These are phyloP conservation scores for Aspergillus tamarii DNA, from an alignment of 2,329 filamentous ascomycete species.

Conservation along the genomic window DNA sequence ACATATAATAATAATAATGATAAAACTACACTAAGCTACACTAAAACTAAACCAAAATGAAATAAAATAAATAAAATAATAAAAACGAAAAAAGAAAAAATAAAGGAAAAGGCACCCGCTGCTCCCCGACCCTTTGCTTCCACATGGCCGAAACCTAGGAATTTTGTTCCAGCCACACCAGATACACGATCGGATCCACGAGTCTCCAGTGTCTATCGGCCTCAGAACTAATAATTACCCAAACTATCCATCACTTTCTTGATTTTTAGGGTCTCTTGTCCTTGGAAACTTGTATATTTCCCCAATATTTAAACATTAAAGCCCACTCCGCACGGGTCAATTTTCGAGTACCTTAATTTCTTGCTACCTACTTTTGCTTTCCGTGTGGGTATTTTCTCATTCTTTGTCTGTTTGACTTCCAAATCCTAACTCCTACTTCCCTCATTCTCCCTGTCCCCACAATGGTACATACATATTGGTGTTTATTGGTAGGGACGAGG, in stretches of 20 bases:
- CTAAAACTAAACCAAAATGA: no score
- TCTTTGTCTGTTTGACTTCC: background rate
- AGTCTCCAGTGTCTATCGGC: constrained; percentile 1
- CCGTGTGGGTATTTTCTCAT: background rate
- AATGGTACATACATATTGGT: background rate
- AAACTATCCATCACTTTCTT: background rate
- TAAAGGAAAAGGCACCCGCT: background rate
- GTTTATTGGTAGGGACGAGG: background rate
- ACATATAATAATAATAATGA: no score
- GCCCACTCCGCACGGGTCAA: background rate
- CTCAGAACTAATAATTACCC: background rate
- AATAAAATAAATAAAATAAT: background rate
- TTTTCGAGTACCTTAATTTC: background rate
- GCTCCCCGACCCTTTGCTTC: background rate
- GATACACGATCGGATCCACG: background rate
- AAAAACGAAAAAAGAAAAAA: background rate
- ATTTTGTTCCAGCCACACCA: constrained; percentile 2
- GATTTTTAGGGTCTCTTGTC: background rate
- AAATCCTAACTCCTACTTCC: background rate
- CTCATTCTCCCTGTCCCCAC: background rate
- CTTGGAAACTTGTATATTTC: background rate
- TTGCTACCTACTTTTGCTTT: background rate
- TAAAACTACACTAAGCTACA: no score
- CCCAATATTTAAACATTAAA: background rate
- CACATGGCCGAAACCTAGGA: constrained; percentile 1